Evolutionary conservation across 495 filamentous ascomycete species (phyloP), one percentile per base, ranked within the genome.

Genomic region (Hypoxylon subgilvum): DNA sequence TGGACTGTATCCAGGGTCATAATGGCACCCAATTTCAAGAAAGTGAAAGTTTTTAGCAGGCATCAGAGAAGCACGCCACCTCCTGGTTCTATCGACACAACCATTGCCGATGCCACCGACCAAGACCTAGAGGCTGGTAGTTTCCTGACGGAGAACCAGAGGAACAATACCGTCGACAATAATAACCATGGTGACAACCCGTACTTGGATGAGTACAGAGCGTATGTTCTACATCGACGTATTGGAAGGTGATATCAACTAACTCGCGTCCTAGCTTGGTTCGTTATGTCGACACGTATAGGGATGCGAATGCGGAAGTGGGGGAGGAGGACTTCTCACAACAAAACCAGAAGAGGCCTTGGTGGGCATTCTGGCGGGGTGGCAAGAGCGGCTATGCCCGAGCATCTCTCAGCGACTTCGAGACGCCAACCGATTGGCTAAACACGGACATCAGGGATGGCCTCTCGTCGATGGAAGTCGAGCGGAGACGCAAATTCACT

Each of bases 371-470:
- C 69, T 84, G 83, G 76, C 69, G 71, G 70, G 58, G 53, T 57
- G 55, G 65, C 43, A 48, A 74, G 72, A 36, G 58, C 52, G 54
- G 69, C 67, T 55, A 76, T 71, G 13, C 72, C 58, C 63, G 67
- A 21, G 63, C 63, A n/a, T 69, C 66, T 50, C 47, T 72, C 27
- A 57, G 44, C 30, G 61, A 65, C 45, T 83, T 85, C 63, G 80
- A 85, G 44, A 78, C 79, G 43, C 65, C 65, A 13, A 55, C 42
- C 23, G 86, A 89, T 38, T 90, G 87, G 88, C 72, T 90, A 52
- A 75, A 85, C 42, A 87, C 86, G 57, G 86, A 90, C 61, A 82
- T 89, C 66, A 79, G 79, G 67, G 70, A 81, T 45, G 88, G 88
- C 79, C 74, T 92, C 34, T 76, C 71, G 36, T 71, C 72, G 61